A percentile compares a stretch with the other conserved stretches of the same genome.
These are phyloP conservation scores for Naganishia cerealis DNA, from an alignment of 1,284 basidiomycete genomes.

Conservation along the genomic window DNA sequence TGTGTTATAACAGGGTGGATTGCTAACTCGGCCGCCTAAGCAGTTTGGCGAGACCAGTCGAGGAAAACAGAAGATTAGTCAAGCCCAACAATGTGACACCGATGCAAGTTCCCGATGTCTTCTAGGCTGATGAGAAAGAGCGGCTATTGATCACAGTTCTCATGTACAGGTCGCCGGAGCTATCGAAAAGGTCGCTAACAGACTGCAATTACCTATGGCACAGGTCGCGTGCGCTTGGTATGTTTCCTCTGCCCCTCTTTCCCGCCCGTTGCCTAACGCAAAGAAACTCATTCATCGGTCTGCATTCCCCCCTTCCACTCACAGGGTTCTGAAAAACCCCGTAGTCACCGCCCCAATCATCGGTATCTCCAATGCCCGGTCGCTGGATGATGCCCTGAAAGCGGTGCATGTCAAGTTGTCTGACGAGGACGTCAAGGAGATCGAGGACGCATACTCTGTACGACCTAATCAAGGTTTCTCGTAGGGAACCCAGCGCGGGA, in stretches of 20 bases:
- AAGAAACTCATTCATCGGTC: background rate
- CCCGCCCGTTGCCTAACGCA: background rate
- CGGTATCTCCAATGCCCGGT: slow-evolving; percentile 32
- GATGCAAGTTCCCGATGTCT: slow-evolving; percentile 1
- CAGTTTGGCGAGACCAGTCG: slow-evolving; percentile 13
- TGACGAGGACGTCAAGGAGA: slow-evolving; percentile 29
- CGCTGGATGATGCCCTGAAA: slow-evolving; percentile 29
- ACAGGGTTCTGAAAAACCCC: slow-evolving; percentile 28
- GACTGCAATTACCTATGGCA: slow-evolving; percentile 30
- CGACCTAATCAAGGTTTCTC: slow-evolving; percentile 26
- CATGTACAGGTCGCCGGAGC: slow-evolving; percentile 16
- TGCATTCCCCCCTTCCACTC: background rate
- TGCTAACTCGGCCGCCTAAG: slow-evolving; percentile 25
- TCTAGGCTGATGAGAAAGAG: background rate
- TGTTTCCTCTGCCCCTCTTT: background rate
- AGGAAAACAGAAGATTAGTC: slow-evolving; percentile 22
- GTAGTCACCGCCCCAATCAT: slow-evolving; percentile 31
- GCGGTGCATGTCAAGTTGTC: slow-evolving; percentile 27
- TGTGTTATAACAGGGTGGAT: slow-evolving; percentile 6
- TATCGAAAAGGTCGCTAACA: slow-evolving; percentile 30
- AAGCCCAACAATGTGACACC: slow-evolving; percentile 19
- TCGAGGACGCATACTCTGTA: slow-evolving; percentile 29
- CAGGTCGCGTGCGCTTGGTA: slow-evolving; percentile 33
- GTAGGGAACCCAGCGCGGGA: background rate
- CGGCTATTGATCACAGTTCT: background rate